Conservation (phyloP, 495 filamentous ascomycete genomes). For the Chaetomium tenue region DNA sequence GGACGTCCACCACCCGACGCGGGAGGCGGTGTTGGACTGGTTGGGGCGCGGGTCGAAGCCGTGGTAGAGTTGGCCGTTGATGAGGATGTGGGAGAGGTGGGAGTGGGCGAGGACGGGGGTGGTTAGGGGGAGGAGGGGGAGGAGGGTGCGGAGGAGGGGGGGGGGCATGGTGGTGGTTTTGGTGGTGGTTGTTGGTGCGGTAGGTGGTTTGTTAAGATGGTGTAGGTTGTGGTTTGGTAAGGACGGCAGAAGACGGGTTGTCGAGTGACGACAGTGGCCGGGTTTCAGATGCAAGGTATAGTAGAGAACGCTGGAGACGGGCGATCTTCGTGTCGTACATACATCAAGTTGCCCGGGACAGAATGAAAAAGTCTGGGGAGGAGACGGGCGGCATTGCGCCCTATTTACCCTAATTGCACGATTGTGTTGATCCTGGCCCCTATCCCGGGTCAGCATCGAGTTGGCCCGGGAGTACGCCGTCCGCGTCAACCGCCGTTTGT, state of each 20-base stretch:
- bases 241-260: neutral
- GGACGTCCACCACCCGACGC: slow-evolving; percentile 49
- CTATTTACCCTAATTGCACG: slow-evolving; percentile 17
- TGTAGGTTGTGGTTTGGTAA: no score
- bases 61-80: slow-evolving; percentile 53
- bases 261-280: neutral
- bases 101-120: slow-evolving; percentile 52
- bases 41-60: slow-evolving; percentile 51
- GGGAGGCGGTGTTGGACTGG: slow-evolving; percentile 39
- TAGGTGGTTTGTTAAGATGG: neutral
- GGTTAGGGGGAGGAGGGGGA: slow-evolving; percentile 39
- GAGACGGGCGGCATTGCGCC: slow-evolving; percentile 1
- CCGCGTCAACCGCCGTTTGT: neutral
- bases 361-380: neutral
- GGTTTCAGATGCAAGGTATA: neutral
- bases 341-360: neutral
- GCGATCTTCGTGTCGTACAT: neutral
- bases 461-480: neutral
- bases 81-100: slow-evolving; percentile 58
- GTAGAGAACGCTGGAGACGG: neutral
- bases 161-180: slow-evolving; percentile 21
- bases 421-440: neutral
- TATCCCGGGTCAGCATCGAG: neutral
- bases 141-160: slow-evolving; percentile 48
- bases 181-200: slow-evolving; percentile 20